phyloP scores from a whole-genome alignment of 257 asterid species.

The Euphrasia confusa region DNA sequence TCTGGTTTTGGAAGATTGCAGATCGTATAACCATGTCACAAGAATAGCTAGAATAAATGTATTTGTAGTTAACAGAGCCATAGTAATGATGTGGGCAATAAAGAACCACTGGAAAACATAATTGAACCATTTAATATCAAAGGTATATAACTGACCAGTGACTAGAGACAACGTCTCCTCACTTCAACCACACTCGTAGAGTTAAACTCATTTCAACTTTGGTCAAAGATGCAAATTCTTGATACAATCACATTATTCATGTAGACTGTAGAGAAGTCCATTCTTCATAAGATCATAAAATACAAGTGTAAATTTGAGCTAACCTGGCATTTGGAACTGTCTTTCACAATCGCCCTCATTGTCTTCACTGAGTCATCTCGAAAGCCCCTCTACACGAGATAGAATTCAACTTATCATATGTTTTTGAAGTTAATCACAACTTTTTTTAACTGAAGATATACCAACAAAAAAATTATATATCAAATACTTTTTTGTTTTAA shows the following conservation, averaged over 20 bases:
- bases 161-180: not conserved
- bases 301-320: slow-evolving; percentile 14
- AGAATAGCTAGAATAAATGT: no score
- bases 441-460: no score
- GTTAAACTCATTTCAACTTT: no score
- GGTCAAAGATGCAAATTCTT: no score
- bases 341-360: slow-evolving; percentile 54
- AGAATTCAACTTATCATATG: not conserved
- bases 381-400: slow-evolving; percentile 63
- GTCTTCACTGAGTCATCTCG: slow-evolving; percentile 62
- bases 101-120: slow-evolving; percentile 5
- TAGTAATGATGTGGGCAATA: no score
- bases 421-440: not conserved
- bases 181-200: not conserved
- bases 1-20: not conserved
- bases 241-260: not conserved
- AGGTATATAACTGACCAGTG: slow-evolving; percentile 1
- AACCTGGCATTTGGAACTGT: slow-evolving; percentile 71
- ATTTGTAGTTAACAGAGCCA: no score
- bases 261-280: not conserved
- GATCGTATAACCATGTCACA: no score
- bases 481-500: not conserved
- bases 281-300: slow-evolving; percentile 17
- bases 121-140: not conserved
- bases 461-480: not conserved